Base-by-base conservation (phyloP, 2,329 filamentous ascomycete species). In the Blastomyces gilchristii region DNA sequence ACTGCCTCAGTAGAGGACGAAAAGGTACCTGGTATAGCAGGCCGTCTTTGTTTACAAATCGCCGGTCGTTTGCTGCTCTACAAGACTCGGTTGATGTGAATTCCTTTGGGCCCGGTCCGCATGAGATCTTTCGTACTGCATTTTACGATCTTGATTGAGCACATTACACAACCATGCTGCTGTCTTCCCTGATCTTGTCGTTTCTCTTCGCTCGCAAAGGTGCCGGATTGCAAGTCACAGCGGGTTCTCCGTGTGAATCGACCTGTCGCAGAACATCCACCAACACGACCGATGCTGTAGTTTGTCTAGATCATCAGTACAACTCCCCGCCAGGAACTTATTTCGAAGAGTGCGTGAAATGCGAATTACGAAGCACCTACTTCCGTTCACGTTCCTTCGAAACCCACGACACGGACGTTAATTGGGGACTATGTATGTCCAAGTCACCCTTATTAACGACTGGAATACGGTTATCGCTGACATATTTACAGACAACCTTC, bases 361-460 rank as follows among this genome's bases (percentile, higher is more conserved):
- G 78, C 65, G 69, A 76, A 63, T 68, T 80, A 66, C 66, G 73
- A 28, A 80, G 78, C 62, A 71, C 69, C 5, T 77, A 73, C 62
- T 65, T 69, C 22, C 71, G 77, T 65, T 61, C 65, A 2, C 56
- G 58, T 0, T 2, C 56, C 54, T 0, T 72, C 70, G 1, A 74
- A 74, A 31, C 34, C 18, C 25, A 25, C 6, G 72, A 78, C 63
- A 73, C 77, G 22, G 78, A 80, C 66, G 74, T 79, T 11, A 69
- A 75, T 66, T 80, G 76, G 77, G 78, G 73, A 47, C 69, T 80
- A 54, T 78, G 78, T 80, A 76, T 66, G 77, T 65, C 45, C 58
- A 57, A 45, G 7, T 16, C 22, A 45, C 47, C 14, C 41, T 28
- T 56, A 16, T 11, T 57, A 53, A 34, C 47, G 54, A 47, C 57